These are phyloP conservation scores for Fraxinus nigra DNA, from an alignment of 305 asterid genomes.

Conservation along the genomic window DNA sequence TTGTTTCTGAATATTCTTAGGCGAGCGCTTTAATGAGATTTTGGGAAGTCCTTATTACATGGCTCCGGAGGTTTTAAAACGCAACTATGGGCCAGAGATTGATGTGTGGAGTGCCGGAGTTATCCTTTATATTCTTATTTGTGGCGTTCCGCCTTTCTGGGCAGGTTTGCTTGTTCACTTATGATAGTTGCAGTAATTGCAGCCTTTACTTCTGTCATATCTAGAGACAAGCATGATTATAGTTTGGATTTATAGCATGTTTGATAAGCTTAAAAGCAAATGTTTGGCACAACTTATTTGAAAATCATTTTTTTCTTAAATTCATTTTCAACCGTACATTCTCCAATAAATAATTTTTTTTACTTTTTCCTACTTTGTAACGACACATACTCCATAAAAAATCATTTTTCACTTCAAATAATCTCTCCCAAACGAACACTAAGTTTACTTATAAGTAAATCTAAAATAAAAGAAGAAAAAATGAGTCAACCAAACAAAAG, in stretches of 20 bases:
- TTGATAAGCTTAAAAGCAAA: not conserved
- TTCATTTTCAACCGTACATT: too few species aligned
- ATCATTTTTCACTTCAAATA: not conserved
- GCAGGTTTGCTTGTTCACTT: conserved; percentile 44
- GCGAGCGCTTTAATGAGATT: conserved; percentile 56
- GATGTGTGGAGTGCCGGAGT: conserved; percentile 68
- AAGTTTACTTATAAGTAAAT: not conserved
- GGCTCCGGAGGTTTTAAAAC: conserved; percentile 72
- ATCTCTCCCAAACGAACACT: not conserved
- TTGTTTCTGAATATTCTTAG: conserved; percentile 24
- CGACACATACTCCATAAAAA: not conserved
- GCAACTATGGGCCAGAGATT: conserved; percentile 59
- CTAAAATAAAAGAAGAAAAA: not conserved
- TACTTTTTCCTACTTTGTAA: too few species aligned
- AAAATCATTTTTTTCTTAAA: too few species aligned
- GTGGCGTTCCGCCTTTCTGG: conserved; percentile 80
- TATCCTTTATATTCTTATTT: conserved; percentile 57
- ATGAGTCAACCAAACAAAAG: not conserved
- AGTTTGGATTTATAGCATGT: not conserved
- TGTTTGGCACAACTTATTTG: not conserved
- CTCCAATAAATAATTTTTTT: too few species aligned
- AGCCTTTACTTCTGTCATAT: not conserved
- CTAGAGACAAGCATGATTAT: not conserved
- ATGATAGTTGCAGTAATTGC: conserved; percentile 6
- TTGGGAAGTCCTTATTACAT: conserved; percentile 76